These are phyloP conservation scores for Ascochyta viciae-villosae DNA, from an alignment of 2,329 filamentous ascomycete genomes.

Conservation along the genomic window DNA sequence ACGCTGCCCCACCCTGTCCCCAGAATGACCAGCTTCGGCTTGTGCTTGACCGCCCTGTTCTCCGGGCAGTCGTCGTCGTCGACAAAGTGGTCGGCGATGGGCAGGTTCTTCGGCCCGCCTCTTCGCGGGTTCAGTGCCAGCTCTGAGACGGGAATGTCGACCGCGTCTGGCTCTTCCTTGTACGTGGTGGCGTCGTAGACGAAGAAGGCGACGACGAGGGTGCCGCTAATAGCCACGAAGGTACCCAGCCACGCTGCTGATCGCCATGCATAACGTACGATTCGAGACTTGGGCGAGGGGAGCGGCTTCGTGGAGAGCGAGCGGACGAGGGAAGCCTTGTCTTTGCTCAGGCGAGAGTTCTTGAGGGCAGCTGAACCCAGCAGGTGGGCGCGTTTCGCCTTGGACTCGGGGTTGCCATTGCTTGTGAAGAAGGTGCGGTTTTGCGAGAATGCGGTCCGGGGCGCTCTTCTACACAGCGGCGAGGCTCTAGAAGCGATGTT, in stretches of 20 bases:
- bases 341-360: constrained; percentile 26
- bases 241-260: constrained; percentile 76
- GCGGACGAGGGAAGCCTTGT: constrained; percentile 29
- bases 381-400: constrained; percentile 32
- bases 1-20: constrained; percentile 97
- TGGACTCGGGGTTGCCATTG: constrained; percentile 30
- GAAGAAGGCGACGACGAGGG: constrained; percentile 83
- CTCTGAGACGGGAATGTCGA: constrained; percentile 83
- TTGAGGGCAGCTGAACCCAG: constrained; percentile 27
- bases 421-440: constrained; percentile 36
- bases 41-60: constrained; percentile 77
- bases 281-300: constrained; percentile 40
- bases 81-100: constrained; percentile 84
- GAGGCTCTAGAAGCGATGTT: constrained; percentile 28
- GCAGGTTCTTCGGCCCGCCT: constrained; percentile 93
- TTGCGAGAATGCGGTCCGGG: constrained; percentile 21
- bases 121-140: constrained; percentile 79
- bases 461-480: constrained; percentile 19
- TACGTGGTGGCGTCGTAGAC: constrained; percentile 94
- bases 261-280: constrained; percentile 68
- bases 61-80: constrained; percentile 84
- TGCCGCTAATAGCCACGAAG: constrained; percentile 73
- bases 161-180: constrained; percentile 68
- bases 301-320: constrained; percentile 41
- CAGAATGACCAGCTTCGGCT: constrained; percentile 89